Base-by-base conservation (phyloP, 1,284 basidiomycete genomes). In the Apiotrichum sp. region DNA sequence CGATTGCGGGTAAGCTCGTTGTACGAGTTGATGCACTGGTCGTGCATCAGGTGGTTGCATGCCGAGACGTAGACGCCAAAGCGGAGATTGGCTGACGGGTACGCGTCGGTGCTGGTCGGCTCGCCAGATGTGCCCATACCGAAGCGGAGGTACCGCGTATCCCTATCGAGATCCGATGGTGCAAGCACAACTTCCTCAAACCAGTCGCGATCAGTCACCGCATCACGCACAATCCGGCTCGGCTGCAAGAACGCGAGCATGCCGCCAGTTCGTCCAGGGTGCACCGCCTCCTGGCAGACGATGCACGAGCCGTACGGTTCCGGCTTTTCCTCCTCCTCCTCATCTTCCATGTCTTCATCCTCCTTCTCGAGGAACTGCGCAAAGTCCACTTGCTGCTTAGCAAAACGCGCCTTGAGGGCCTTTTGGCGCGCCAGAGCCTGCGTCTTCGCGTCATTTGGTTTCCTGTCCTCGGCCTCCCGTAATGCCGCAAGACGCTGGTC, bases 21-120 rank as follows among this genome's bases (percentile, higher is more conserved):
- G 73, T 98, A 98, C 1, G 87, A 86, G 56, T 88, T 86, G 78
- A 98, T 97, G 76, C 96, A 98, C 42, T 86, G 84, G 59, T 95
- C 78, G 76, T 99, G 96, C 93, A 99, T 98, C 81, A 93, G 86
- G 72, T 98, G 96, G 39, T 88, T 92, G 75, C 95, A 98, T 32
- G 93, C 87, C 3, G 93, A 93, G 4, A 87, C 81, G 68, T 93
- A 83, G 33, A 98, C 79, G 6, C 95, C 96, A 65, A 93, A 92
- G 34, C 85, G 84, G 13, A 86, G 87, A 61, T 82, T 83, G 38
- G 81, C 78, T 0, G 83, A 71, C 0, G 89, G 86, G 74, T 91
- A 93, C 0, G 71, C 71, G 61, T 84, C 52, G 76, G 78, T 38
- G 78, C 60, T 73, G 4, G 52, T 31, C 1, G 74, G 70, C 56